Conservation (phyloP, 305 asterid species). For the Fraxinus sp. region DNA sequence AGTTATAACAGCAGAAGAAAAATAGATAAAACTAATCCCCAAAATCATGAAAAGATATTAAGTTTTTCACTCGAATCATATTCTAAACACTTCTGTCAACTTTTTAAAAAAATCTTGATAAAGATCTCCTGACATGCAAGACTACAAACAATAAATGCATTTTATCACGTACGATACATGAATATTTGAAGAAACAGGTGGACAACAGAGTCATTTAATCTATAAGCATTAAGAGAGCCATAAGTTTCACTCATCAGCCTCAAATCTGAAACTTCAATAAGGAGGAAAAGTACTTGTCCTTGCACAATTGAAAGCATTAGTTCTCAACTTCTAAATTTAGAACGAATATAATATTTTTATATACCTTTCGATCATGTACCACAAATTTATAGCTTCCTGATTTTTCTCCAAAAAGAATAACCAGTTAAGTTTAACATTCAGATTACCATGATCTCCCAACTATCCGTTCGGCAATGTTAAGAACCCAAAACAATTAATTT, state of each 20-base stretch:
- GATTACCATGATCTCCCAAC: background rate
- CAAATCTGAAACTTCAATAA: background rate
- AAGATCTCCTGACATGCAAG: background rate
- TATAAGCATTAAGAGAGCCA: background rate
- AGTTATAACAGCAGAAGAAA: slow-evolving; percentile 4
- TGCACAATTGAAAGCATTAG: background rate
- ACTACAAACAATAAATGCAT: background rate
- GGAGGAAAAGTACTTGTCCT: background rate
- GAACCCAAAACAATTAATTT: background rate
- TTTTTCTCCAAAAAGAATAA: background rate
- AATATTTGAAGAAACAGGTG: background rate
- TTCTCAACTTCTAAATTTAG: background rate
- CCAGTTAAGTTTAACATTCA: background rate
- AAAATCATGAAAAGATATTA: slow-evolving; percentile 1
- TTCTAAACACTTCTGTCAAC: slow-evolving; percentile 1
- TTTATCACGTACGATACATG: background rate
- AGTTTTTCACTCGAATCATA: background rate
- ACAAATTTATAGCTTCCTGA: background rate
- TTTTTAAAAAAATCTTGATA: slow-evolving; percentile 5
- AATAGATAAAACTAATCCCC: slow-evolving; percentile 10
- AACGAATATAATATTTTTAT: background rate
- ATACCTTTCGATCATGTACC: background rate
- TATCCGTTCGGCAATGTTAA: background rate
- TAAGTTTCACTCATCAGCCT: background rate
- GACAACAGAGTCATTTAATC: background rate